Evolutionary conservation across 768 basidiomycete genomes (phyloP), one percentile per base, ranked within the genome.

Genomic region (Russula dissimulans): DNA sequence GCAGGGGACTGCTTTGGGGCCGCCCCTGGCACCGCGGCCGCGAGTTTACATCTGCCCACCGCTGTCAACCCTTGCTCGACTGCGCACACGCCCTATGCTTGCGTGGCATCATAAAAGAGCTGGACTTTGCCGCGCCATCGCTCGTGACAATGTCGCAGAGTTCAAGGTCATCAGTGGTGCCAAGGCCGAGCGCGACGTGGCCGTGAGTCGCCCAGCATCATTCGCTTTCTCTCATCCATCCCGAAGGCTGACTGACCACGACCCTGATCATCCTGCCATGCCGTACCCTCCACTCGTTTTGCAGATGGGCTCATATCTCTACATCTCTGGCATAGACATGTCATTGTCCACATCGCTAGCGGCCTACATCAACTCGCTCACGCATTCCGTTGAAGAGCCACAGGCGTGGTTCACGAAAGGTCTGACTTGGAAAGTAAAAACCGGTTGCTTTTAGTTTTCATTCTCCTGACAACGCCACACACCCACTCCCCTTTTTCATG

Each of bases 301-400:
- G 18, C 67, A 97, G 94, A 78, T 92, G 60, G 92, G 93, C 42
- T 97, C 95, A 39, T 98, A 97, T 71, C 97, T 98, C 74, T 97
- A 91, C 67, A 83, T 97, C 60, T 99, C 97, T 0, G 95, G 97
- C n/a, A 91, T 99, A 54, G 97, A 99, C 72, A 93, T 95, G 1
- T 97, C 94, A 15, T 97, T 95, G 6, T 97, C 95, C 18, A 95
- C 97, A 3, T 95, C 94, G 0, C 80, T 99, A 31, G 97, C 97
- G 5, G 95, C 97, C 11, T 99, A 99, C 73, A 89, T 98, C 73
- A 98, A 99, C 76, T 97, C 94, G 26, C 79, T 98, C n/a, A 95
- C 92, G 6, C 97, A 97, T 69, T 83, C 87, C 17, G 86, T 98
- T 63, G 97, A 97, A 69, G 94, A 95, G 65, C 84, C 79, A 56